Evolutionary conservation across 306 rosid species (phyloP).

Genomic region (Malus fusca): DNA sequence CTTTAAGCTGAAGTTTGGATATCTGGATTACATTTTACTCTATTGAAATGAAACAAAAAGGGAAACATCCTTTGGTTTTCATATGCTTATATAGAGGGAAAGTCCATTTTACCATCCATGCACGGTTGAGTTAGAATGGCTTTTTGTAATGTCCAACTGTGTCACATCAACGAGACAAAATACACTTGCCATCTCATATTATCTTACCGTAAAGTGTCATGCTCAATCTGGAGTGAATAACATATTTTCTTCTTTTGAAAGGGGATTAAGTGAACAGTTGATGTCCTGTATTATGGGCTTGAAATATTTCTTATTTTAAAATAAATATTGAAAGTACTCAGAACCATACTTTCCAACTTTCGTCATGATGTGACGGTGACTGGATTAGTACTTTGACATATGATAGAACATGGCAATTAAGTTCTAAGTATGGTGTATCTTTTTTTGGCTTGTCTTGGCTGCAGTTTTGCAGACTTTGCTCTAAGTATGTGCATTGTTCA

Average conservation of each 20-base stretch:
- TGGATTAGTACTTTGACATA: conserved; percentile 3
- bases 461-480: background rate
- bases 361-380: background rate
- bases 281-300: background rate
- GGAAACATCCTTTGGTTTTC: background rate
- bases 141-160: background rate
- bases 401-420: conserved; percentile 7
- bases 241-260: background rate
- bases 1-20: background rate
- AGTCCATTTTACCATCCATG: background rate
- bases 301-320: background rate
- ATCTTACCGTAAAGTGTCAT: background rate
- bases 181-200: background rate
- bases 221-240: background rate
- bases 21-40: background rate
- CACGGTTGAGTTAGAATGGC: background rate
- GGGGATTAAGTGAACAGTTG: background rate
- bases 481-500: background rate
- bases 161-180: background rate
- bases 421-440: conserved; percentile 2
- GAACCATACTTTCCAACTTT: background rate
- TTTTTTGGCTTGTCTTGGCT: background rate
- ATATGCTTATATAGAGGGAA: background rate
- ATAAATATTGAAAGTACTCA: background rate
- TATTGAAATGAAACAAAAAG: background rate